Base-by-base conservation (phyloP, 257 asterid species). In the Plantago elongata region DNA sequence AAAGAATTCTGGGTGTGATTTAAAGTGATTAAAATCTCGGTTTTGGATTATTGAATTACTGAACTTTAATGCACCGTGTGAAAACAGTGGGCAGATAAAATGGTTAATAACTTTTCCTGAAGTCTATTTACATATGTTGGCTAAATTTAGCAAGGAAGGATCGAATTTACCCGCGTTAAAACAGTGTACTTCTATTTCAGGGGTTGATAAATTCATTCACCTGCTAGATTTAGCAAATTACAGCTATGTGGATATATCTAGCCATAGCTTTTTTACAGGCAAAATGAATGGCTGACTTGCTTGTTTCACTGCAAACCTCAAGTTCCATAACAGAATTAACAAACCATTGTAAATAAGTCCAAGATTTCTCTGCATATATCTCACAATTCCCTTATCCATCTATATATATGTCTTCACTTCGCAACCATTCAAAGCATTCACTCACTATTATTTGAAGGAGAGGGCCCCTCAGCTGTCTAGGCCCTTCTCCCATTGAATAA, bases 321-420 rank as follows among this genome's bases (percentile, higher is more conserved):
- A 38, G 57, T 60, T 48, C 52, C 51, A 57, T 42, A 64, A 74
- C 72, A 60, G 72, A 74, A 63, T 54, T 56, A 63, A 64, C 72
- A 46, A 70, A 56, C 72, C 27, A 60, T 54, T 60, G 51, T 46
- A 42, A 51, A 71, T 63, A 29, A 51, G 57, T 48, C 73, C 44
- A 48, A 30, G 18, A 6, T 14, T 34, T 5, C 16, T 29, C 22
- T 66, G 51, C 47, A n/a, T 51, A 48, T 15, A 38, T 40, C 29
- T 5, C 13, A 3, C 42, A 13, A 29, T 44, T 49, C 54, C 48
- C 40, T 4, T 34, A 34, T 34, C 5, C 4, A 34, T 34, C 5
- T 4, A 34, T 34, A 45, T 14, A 15, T 29, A 18, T 13, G 14
- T 17, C 13, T 7, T 60, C 43, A 18, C 18, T 60, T 13, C 45